These are phyloP conservation scores for Veloboletus limbatus DNA, from an alignment of 1,284 basidiomycete species.

Conservation along the genomic window DNA sequence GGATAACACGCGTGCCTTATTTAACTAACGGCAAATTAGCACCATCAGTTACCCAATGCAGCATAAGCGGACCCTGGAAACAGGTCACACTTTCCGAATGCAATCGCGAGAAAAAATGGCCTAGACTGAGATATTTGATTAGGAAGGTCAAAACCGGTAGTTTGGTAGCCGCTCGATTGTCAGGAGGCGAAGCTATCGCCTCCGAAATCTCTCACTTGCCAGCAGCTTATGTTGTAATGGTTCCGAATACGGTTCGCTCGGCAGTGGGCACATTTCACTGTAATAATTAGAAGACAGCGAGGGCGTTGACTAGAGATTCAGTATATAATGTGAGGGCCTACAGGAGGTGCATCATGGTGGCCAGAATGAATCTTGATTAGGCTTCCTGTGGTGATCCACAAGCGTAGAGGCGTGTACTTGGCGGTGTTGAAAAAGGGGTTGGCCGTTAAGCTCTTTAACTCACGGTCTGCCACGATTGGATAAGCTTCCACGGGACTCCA, in stretches of 20 bases:
- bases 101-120: constrained; percentile 28
- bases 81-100: constrained; percentile 22
- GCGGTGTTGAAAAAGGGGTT: constrained; percentile 28
- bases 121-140: constrained; percentile 31
- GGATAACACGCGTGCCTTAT: constrained; percentile 28
- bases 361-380: too few relatives aligned
- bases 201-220: constrained; percentile 34
- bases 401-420: constrained; percentile 11
- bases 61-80: constrained; percentile 35
- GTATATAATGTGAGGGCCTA: constrained; percentile 21
- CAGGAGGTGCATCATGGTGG: constrained; percentile 2
- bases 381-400: constrained; percentile 31
- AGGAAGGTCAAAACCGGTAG: constrained; percentile 27
- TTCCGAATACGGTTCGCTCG: constrained; percentile 29
- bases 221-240: constrained; percentile 31
- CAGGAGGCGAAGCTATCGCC: constrained; percentile 35
- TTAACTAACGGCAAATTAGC: constrained; percentile 29
- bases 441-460: constrained; percentile 39
- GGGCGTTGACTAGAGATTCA: constrained; percentile 6
- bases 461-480: constrained; percentile 34
- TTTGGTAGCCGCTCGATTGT: constrained; percentile 36
- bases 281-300: constrained; percentile 20
- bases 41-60: constrained; percentile 24
- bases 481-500: constrained; percentile 36
- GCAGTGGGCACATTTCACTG: constrained; percentile 25